phyloP scores from a whole-genome alignment of 1,139 yeast species.

The Wickerhamomyces sp. region DNA sequence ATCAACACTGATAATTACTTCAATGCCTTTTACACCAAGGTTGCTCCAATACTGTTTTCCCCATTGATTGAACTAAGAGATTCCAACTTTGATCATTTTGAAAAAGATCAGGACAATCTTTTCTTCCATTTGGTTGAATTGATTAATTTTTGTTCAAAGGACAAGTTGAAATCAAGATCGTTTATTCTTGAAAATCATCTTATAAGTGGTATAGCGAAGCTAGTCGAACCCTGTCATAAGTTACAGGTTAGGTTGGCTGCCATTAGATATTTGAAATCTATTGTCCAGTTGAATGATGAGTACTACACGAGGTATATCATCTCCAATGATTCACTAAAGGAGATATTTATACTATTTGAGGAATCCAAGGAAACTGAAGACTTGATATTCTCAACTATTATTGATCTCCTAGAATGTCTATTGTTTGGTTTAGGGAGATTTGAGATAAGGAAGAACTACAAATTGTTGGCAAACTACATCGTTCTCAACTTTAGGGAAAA shows the following conservation, averaged over 20 bases:
- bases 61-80: slow-evolving; percentile 37
- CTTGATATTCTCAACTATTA: slow-evolving; percentile 69
- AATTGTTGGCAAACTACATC: slow-evolving; percentile 44
- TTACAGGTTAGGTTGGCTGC: slow-evolving; percentile 61
- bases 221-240: slow-evolving; percentile 34
- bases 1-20: slow-evolving; percentile 49
- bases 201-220: slow-evolving; percentile 45
- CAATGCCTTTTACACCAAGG: slow-evolving; percentile 52
- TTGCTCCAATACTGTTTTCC: slow-evolving; percentile 54
- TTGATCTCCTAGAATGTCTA: slow-evolving; percentile 61
- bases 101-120: slow-evolving; percentile 31
- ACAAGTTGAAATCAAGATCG: slow-evolving; percentile 45
- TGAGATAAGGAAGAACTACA: slow-evolving; percentile 36
- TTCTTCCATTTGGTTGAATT: slow-evolving; percentile 67
- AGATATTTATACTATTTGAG: slow-evolving; percentile 46
- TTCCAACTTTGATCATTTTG: slow-evolving; percentile 11
- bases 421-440: slow-evolving; percentile 26
- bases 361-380: slow-evolving; percentile 51
- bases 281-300: slow-evolving; percentile 57
- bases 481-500: slow-evolving; percentile 37
- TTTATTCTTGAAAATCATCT: slow-evolving; percentile 57
- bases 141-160: slow-evolving; percentile 57
- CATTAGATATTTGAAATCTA: slow-evolving; percentile 55
- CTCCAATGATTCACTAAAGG: slow-evolving; percentile 45
- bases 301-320: slow-evolving; percentile 53